phyloP scores from a whole-genome alignment of 768 basidiomycete genomes.

The Leccinum longicurvipes region DNA sequence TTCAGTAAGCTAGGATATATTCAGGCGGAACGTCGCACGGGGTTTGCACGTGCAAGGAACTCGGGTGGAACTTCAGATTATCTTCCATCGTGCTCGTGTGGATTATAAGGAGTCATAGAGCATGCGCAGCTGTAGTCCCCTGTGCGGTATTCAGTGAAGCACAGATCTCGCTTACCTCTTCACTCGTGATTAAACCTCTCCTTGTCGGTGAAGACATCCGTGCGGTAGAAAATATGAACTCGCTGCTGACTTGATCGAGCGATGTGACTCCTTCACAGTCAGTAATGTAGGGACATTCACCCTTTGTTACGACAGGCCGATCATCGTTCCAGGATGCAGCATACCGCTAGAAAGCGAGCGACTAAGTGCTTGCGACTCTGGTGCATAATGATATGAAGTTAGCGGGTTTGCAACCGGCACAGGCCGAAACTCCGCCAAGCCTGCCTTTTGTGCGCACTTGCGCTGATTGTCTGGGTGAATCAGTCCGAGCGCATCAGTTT shows the following conservation, averaged over 20 bases:
- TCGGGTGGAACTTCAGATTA: neutral
- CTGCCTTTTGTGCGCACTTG: slow-evolving; percentile 21
- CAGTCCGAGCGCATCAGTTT: slow-evolving; percentile 18
- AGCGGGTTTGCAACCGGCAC: slow-evolving; percentile 19
- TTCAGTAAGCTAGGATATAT: neutral
- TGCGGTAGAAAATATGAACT: neutral
- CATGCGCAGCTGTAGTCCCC: neutral
- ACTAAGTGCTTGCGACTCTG: no score
- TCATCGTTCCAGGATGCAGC: no score
- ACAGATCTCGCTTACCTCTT: neutral
- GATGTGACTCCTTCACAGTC: neutral
- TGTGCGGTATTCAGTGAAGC: neutral
- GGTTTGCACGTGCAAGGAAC: neutral
- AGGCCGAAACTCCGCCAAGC: slow-evolving; percentile 36
- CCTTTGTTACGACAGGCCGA: neutral
- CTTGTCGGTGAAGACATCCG: neutral
- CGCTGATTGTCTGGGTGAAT: slow-evolving; percentile 24
- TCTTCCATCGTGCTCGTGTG: neutral
- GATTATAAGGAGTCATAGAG: neutral
- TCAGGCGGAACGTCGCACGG: neutral
- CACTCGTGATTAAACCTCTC: neutral
- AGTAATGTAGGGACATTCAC: neutral
- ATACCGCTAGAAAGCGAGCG: neutral
- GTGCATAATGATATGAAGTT: neutral
- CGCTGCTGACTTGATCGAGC: neutral